Evolutionary conservation across 139 green algal genomes (phyloP), one percentile per base, ranked within the genome.

Genomic region (Diplosphaera chodatii): DNA sequence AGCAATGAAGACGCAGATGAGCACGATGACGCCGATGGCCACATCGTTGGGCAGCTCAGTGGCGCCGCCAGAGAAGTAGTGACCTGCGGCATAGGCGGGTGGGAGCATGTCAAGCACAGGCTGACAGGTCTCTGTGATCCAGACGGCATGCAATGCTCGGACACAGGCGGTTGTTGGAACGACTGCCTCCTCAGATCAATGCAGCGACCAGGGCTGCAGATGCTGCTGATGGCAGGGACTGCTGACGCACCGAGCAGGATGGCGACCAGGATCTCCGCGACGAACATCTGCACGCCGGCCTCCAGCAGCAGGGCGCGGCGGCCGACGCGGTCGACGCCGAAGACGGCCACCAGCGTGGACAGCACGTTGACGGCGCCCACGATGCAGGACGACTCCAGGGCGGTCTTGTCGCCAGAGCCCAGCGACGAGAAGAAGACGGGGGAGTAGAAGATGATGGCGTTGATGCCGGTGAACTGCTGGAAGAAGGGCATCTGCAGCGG

Each of bases 1-100:
- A 28, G 82, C 74, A 29, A 93, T 85, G 67, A 84, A 94, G 56
- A 94, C 66, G 83, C 84, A 92, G 73, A 91, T 88, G 32, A 90
- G 31, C 0, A 86, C 83, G 22, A 93, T 77, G 15, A 87, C 67
- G 23, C 64, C 72, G 40, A 74, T 79, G 34, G 78, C 71, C 6
- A 66, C 33, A 3, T 25, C 28, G 28, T 29, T 59, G 8, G 68
- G 67, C 67, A 74, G 37, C 23, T n/a, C n/a, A n/a, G n/a, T n/a
- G n/a, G n/a, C n/a, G n/a, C n/a, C n/a, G n/a, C n/a, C n/a, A n/a
- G n/a, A 23, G 6, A 41, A n/a, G 56, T 68, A 74, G 25, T 75
- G 32, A 22, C 41, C 30, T 34, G 33, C 10, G 30, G 30, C 30
- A 40, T 4, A 10, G n/a, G n/a, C n/a, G n/a, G n/a, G n/a, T n/a